These are phyloP conservation scores for Cicer bijugum DNA, from an alignment of 306 rosid genomes.

Conservation along the genomic window DNA sequence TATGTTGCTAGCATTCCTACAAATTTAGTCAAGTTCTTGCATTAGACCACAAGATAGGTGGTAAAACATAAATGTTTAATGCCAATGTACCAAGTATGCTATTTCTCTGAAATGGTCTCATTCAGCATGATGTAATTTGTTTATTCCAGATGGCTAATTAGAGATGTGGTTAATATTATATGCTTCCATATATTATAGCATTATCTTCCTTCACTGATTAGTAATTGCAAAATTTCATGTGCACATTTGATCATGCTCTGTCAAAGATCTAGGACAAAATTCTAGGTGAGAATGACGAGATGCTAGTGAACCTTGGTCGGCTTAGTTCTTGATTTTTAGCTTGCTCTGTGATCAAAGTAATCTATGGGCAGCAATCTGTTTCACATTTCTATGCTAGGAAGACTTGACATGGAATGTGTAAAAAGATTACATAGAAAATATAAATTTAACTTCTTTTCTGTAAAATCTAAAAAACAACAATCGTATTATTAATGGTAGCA, in stretches of 20 bases:
- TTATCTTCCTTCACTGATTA: background rate
- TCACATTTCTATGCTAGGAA: background rate
- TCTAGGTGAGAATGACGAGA: background rate
- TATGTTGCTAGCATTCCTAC: too few relatives aligned
- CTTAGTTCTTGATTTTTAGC: slow-evolving; percentile 1
- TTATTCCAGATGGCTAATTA: background rate
- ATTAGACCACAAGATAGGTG: background rate
- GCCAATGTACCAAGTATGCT: background rate
- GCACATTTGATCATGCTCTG: background rate
- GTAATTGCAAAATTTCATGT: background rate
- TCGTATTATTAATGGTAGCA: too few relatives aligned
- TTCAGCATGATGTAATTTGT: background rate
- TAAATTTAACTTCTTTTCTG: too few relatives aligned
- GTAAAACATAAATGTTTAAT: background rate
- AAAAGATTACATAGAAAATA: too few relatives aligned
- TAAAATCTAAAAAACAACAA: too few relatives aligned
- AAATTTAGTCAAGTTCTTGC: background rate
- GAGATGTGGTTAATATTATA: background rate
- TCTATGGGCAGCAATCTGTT: background rate
- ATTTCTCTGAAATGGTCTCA: background rate
- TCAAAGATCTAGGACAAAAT: background rate
- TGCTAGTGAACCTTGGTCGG: background rate
- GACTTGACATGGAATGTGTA: too few relatives aligned
- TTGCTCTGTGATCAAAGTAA: background rate
- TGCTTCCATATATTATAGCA: background rate